Evolutionary conservation across 192 early-diverging fungal species (phyloP).

Genomic region (Rhizoclosmatium sp.): DNA sequence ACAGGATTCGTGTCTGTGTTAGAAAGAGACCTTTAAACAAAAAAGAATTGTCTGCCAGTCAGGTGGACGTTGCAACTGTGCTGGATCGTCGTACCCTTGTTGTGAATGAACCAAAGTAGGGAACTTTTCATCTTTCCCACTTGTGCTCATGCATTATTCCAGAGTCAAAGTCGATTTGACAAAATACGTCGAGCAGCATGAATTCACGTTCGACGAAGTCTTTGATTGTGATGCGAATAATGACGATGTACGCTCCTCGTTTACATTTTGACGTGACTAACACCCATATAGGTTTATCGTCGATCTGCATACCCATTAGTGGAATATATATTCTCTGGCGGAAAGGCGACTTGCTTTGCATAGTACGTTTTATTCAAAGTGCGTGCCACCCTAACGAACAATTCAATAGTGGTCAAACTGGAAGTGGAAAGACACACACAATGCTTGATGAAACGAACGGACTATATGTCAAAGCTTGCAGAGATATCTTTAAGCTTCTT

Average conservation of each 20-base stretch:
- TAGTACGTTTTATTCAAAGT: conserved; percentile 69
- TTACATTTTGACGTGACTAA: not conserved
- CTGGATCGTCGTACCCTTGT: conserved; percentile 74
- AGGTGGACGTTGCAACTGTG: conserved; percentile 84
- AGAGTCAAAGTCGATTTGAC: conserved; percentile 95
- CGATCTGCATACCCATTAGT: conserved; percentile 94
- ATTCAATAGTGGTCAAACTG: conserved; percentile 80
- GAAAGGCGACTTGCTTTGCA: conserved; percentile 98
- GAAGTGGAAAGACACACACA: conserved; percentile 95
- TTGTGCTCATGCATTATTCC: not conserved
- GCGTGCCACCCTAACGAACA: not conserved
- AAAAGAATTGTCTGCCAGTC: conserved; percentile 81
- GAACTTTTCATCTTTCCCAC: not conserved
- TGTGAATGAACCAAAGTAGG: conserved; percentile 95
- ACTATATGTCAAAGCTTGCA: conserved; percentile 90
- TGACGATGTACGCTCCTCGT: conserved; percentile 65
- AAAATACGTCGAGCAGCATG: conserved; percentile 92
- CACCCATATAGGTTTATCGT: conserved; percentile 69
- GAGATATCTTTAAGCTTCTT: conserved; percentile 87
- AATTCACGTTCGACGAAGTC: conserved; percentile 96
- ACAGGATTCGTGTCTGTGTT: conserved; percentile 96
- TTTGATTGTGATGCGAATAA: conserved; percentile 85
- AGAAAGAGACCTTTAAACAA: conserved; percentile 92
- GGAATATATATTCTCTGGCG: conserved; percentile 92
- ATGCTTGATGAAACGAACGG: conserved; percentile 92